Evolutionary conservation across 768 basidiomycete genomes (phyloP).

Genomic region (Royoungia palumana): DNA sequence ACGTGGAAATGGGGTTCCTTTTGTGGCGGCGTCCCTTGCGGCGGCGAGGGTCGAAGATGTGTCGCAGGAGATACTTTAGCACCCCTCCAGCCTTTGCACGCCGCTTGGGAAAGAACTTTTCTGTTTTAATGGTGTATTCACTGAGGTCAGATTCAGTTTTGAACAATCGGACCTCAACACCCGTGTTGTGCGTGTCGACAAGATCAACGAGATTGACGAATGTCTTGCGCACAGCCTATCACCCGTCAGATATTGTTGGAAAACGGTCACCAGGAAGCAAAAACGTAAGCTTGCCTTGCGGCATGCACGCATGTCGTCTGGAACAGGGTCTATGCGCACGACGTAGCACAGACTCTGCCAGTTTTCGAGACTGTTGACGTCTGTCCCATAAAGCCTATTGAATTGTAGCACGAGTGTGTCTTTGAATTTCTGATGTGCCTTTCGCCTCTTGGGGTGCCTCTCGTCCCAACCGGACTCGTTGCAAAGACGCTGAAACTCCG

Average conservation of each 20-base stretch:
- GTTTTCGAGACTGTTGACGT: not conserved
- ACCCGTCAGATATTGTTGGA: too few relatives aligned
- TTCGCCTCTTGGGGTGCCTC: too few relatives aligned
- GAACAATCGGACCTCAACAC: not conserved
- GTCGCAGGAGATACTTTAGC: conserved; percentile 12
- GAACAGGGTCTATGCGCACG: conserved; percentile 3
- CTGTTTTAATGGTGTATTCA: conserved; percentile 2
- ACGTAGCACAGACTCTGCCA: conserved; percentile 14
- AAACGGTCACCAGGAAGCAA: not conserved
- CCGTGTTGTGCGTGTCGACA: conserved; percentile 11
- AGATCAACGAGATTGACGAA: conserved; percentile 22
- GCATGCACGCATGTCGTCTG: conserved; percentile 4
- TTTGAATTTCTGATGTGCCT: conserved; percentile 7
- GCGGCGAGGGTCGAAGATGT: conserved; percentile 4
- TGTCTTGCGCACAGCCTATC: not conserved
- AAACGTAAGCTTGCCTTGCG: conserved; percentile 4
- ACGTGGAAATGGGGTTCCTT: too few relatives aligned
- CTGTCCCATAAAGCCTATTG: conserved; percentile 11
- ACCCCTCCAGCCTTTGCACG: conserved; percentile 16
- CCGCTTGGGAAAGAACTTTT: conserved; percentile 15
- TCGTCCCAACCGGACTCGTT: too few relatives aligned
- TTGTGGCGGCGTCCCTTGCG: too few relatives aligned
- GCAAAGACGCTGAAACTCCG: too few relatives aligned
- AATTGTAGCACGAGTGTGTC: conserved; percentile 14
- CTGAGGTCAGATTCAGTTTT: conserved; percentile 6